Percentiles rank a stretch among this genome's conserved stretches.
phyloP scores from a whole-genome alignment of 176 grass and related monocot species.

The Eragrostis curvula region DNA sequence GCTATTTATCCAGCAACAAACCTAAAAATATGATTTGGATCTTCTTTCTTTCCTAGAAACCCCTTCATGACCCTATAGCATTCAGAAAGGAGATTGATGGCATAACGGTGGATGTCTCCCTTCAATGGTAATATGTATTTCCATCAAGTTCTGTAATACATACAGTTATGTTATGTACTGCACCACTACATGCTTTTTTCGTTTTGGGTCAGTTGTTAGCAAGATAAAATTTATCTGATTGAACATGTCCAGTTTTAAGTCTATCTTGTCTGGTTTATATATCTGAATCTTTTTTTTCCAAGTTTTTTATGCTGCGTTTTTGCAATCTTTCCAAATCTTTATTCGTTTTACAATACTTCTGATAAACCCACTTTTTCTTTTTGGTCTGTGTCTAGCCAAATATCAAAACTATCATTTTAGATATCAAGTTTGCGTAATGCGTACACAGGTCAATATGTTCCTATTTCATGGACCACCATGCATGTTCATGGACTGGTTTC shows the following conservation, averaged over 20 bases:
- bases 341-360: not conserved
- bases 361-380: not conserved
- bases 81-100: constrained; percentile 81
- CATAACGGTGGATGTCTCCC: constrained; percentile 81
- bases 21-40: constrained; percentile 37
- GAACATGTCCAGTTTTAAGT: constrained; percentile 1
- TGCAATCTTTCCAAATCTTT: not conserved
- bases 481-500: not conserved
- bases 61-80: constrained; percentile 80
- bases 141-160: not conserved
- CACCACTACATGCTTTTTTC: constrained; percentile 22
- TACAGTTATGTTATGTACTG: not conserved
- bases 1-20: constrained; percentile 16
- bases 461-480: not conserved
- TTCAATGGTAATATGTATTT: constrained; percentile 85
- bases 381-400: not conserved
- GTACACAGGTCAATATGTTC: not conserved
- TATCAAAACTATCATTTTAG: not conserved
- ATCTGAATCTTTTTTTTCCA: not conserved
- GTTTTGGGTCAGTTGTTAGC: not conserved
- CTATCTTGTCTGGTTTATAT: constrained; percentile 6
- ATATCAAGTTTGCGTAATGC: not conserved
- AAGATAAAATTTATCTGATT: constrained; percentile 17
- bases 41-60: constrained; percentile 59
- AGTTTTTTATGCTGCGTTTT: not conserved